Base-by-base conservation (phyloP, 2,329 filamentous ascomycete genomes). In the Periconia sp. region DNA sequence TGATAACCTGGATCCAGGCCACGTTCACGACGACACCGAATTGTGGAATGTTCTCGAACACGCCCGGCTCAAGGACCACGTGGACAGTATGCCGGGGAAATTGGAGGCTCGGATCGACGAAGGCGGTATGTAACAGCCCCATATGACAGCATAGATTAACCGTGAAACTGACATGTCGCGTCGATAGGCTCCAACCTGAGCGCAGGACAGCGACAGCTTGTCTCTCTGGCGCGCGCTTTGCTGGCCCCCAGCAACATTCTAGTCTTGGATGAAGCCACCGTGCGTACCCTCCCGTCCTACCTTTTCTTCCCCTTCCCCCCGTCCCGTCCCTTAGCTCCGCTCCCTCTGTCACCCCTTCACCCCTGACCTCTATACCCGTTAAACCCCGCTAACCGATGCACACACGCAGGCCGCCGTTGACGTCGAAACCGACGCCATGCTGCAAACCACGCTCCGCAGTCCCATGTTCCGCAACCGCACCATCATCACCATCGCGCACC, bases 401-500 rank as follows among this genome's bases (percentile, higher is more conserved):
- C 20, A 15, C n/a, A 8, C 55, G 54, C 57, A 83, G 81, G 85
- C 85, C 50, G 85, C 85, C n/a, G 85, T 88, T 20, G 85, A 88
- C 66, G 84, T 88, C 45, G 84, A 88, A 73, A 88, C 85, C 1
- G 84, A 88, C 71, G 82, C 83, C 43, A 76, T 87, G 76, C 76
- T 87, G 52, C 85, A 88, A 72, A 80, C 82, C 35, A 87, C 85
- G 18, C 72, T 88, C 45, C 80, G 85, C 52, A 85, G 81, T 68
- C 82, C 76, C 64, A 81, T 86, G 72, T 99, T 99, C 77, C 83
- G 87, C 57, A 91, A 97, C 75, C 86, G 91, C 50, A 99, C 94
- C 37, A 97, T 99, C 74, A 96, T 99, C 74, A 99, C 94, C 1
- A 96, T 99, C 67, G 94, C 94, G 23, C 94, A 99, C 78, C 88